A percentile compares a stretch with the other conserved stretches of the same genome.
Evolutionary conservation across 2,329 filamentous ascomycete genomes (phyloP).

Genomic region (Aspergillus latus): DNA sequence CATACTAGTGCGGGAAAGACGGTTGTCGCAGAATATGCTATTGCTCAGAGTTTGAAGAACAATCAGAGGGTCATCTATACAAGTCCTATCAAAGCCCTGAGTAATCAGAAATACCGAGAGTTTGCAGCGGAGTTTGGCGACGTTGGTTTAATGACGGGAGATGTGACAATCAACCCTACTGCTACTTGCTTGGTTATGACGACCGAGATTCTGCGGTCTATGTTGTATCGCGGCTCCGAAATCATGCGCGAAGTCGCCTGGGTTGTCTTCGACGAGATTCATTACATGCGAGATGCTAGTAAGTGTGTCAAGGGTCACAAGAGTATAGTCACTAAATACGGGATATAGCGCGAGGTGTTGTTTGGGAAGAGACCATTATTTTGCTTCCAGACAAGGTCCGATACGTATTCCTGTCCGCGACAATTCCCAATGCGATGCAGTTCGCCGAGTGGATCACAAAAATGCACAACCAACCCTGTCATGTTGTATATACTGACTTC

Average conservation of each 20-base stretch:
- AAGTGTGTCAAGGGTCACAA: conserved; percentile 16
- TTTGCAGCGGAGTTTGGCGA: conserved; percentile 95
- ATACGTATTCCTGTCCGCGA: conserved; percentile 97
- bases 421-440: conserved; percentile 98
- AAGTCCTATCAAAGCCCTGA: conserved; percentile 96
- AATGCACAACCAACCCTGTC: conserved; percentile 94
- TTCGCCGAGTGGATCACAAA: conserved; percentile 99
- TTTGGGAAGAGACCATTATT: conserved; percentile 99
- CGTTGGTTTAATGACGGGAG: conserved; percentile 96
- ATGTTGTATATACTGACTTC: conserved; percentile 99
- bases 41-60: conserved; percentile 93
- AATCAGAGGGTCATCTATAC: conserved; percentile 99
- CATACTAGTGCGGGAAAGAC: conserved; percentile 98
- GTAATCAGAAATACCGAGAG: conserved; percentile 98
- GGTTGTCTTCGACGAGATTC: conserved; percentile 98
- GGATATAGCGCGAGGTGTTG: conserved; percentile 71
- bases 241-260: conserved; percentile 99
- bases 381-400: conserved; percentile 96
- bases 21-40: conserved; percentile 96
- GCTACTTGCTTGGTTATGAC: conserved; percentile 99
- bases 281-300: conserved; percentile 92
- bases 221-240: conserved; percentile 96
- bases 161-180: conserved; percentile 98
- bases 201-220: conserved; percentile 96
- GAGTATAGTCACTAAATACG: conserved; percentile 18